Conservation (phyloP, 1,284 basidiomycete species). For the Cutaneotrichosporon cavernicola region DNA sequence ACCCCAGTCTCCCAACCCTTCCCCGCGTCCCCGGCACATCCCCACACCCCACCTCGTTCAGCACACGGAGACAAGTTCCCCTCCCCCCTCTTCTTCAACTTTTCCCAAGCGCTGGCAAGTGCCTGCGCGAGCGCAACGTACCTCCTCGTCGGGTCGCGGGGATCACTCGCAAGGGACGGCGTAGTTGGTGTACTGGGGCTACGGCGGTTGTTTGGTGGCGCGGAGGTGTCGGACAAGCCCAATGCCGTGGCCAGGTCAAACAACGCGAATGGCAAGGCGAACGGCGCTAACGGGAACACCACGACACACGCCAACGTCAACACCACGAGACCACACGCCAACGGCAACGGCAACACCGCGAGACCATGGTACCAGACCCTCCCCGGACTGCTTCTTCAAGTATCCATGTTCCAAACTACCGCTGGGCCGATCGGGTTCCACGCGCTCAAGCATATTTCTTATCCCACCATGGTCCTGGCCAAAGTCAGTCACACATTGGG, state of each 20-base stretch:
- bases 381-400: slow-evolving; percentile 67
- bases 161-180: slow-evolving; percentile 18
- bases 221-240: not conserved
- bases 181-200: slow-evolving; percentile 32
- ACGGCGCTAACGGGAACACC: not conserved
- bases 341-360: slow-evolving; percentile 14
- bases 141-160: slow-evolving; percentile 58
- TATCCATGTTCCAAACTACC: slow-evolving; percentile 81
- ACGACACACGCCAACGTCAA: not conserved
- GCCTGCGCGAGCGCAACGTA: slow-evolving; percentile 76
- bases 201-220: slow-evolving; percentile 21
- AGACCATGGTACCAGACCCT: slow-evolving; percentile 35
- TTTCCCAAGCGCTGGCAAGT: slow-evolving; percentile 78
- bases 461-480: slow-evolving; percentile 96
- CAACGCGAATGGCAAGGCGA: not conserved
- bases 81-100: slow-evolving; percentile 82
- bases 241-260: not conserved
- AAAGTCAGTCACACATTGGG: slow-evolving; percentile 57
- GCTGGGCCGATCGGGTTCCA: slow-evolving; percentile 95
- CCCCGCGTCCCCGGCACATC: slow-evolving; percentile 4
- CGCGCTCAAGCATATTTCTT: slow-evolving; percentile 90
- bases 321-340: slow-evolving; percentile 17
- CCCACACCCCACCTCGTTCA: not conserved
- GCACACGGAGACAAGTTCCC: slow-evolving; percentile 63
- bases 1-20: slow-evolving; percentile 8